These are phyloP conservation scores for Starmerella bombi DNA, from an alignment of 805 yeast genomes.

Conservation along the genomic window DNA sequence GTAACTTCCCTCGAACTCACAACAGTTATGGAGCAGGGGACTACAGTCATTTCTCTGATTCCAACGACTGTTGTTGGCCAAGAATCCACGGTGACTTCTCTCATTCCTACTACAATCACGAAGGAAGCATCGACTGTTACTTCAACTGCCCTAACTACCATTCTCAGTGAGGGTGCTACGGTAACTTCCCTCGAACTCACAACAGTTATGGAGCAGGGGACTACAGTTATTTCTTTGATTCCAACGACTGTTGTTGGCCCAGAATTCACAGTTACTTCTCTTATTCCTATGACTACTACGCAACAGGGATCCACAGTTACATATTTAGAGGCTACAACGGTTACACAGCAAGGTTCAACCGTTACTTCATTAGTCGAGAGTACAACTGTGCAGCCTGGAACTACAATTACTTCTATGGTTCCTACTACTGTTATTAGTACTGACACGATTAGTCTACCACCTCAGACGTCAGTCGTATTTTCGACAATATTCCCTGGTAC, in stretches of 20 bases:
- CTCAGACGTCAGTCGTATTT: constrained; percentile 6
- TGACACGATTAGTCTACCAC: constrained; percentile 3
- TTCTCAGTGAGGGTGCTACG: neutral
- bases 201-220: neutral
- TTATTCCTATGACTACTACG: neutral
- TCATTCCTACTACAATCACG: neutral
- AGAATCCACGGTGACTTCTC: neutral
- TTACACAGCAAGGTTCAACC: neutral
- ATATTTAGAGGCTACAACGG: neutral
- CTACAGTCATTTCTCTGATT: constrained; percentile 1
- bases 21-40: neutral
- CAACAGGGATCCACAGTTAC: neutral
- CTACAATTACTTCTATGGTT: constrained; percentile 1
- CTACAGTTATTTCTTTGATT: constrained; percentile 1
- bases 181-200: neutral
- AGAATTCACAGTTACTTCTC: neutral
- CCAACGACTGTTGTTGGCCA: neutral
- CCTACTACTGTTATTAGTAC: constrained; percentile 3
- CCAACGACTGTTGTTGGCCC: neutral
- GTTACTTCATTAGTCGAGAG: neutral
- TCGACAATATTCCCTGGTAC: constrained; percentile 12
- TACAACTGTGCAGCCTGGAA: neutral
- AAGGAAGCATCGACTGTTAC: neutral
- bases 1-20: neutral
- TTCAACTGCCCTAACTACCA: neutral